A percentile compares a stretch with the other conserved stretches of the same genome.
These are phyloP conservation scores for Marasmius fiardii DNA, from an alignment of 1,284 basidiomycete genomes.

Conservation along the genomic window DNA sequence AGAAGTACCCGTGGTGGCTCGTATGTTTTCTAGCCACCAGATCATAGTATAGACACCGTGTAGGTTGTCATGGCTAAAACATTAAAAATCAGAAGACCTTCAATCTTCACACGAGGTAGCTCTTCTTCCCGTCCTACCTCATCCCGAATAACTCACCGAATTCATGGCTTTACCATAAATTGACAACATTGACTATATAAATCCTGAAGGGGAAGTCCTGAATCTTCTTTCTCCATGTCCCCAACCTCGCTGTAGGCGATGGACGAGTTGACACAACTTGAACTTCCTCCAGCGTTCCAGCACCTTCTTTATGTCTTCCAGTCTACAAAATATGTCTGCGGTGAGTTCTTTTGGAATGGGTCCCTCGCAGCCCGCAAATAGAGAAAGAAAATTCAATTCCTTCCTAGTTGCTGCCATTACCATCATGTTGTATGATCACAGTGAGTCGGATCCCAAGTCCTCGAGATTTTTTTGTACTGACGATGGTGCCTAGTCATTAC, in stretches of 20 bases:
- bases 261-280: too few relatives aligned
- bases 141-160: too few relatives aligned
- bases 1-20: too few relatives aligned
- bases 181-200: too few relatives aligned
- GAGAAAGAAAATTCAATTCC: background rate
- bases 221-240: background rate
- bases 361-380: background rate
- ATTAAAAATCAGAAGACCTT: too few relatives aligned
- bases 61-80: too few relatives aligned
- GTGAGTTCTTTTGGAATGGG: background rate
- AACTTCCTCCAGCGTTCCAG: background rate
- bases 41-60: too few relatives aligned
- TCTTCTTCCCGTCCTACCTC: too few relatives aligned
- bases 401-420: slow-evolving; percentile 10
- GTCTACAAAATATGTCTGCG: background rate
- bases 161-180: too few relatives aligned
- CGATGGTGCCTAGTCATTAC: background rate
- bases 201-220: background rate
- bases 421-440: slow-evolving; percentile 9
- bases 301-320: background rate
- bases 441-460: background rate
- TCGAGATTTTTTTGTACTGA: background rate
- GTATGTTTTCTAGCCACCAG: too few relatives aligned
- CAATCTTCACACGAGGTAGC: too few relatives aligned
- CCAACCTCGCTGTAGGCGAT: background rate